phyloP scores from a whole-genome alignment of 2,329 filamentous ascomycete species.

The Simplicillium aogashimaense region DNA sequence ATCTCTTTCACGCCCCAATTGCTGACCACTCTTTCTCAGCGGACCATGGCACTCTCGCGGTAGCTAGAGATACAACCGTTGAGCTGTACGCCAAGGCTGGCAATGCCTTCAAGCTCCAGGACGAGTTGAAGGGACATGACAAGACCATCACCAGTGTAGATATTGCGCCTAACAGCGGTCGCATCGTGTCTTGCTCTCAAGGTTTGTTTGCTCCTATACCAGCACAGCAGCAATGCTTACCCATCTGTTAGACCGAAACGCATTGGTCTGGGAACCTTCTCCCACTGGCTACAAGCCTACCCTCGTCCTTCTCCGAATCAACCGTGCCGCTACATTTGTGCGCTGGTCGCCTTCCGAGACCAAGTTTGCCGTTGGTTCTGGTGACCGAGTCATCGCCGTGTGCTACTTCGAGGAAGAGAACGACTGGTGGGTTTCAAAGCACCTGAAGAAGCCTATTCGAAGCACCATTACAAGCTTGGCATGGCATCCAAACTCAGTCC shows the following conservation, averaged over 20 bases:
- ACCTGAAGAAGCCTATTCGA: conserved; percentile 96
- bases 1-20: conserved; percentile 93
- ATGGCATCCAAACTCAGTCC: conserved; percentile 96
- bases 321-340: conserved; percentile 90
- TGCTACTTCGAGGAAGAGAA: conserved; percentile 99
- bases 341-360: conserved; percentile 94
- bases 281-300: conserved; percentile 91
- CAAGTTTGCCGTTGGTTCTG: conserved; percentile 96
- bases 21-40: conserved; percentile 97
- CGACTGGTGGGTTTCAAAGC: conserved; percentile 99
- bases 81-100: conserved; percentile 75
- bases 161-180: conserved; percentile 80
- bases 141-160: conserved; percentile 95
- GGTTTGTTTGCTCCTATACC: conserved; percentile 37
- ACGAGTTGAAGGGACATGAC: conserved; percentile 93
- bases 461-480: conserved; percentile 91
- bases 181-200: conserved; percentile 96
- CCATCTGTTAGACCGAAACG: conserved; percentile 73
- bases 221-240: neutral
- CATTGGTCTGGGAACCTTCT: conserved; percentile 96
- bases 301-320: conserved; percentile 91
- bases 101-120: conserved; percentile 70
- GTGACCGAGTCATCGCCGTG: conserved; percentile 87
- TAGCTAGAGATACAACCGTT: conserved; percentile 81
- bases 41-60: conserved; percentile 79